Base-by-base conservation (phyloP, 345 rosid species). In the Punica granatum region DNA sequence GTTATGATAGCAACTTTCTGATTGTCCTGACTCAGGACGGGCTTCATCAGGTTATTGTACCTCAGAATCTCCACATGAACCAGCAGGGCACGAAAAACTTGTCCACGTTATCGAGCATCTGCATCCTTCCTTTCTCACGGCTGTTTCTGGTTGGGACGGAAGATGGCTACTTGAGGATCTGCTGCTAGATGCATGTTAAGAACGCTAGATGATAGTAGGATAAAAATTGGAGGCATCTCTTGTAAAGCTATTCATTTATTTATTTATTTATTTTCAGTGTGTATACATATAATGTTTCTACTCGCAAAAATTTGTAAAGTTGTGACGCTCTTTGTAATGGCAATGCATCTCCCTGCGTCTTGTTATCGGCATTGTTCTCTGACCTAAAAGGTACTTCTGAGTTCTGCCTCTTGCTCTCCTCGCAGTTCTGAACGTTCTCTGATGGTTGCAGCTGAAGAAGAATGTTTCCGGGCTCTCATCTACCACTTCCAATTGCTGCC, bases 81-180 rank as follows among this genome's bases (percentile, higher is more conserved):
- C 85, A 83, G 46, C 78, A 79, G 32, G 97, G 92, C 70, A 74
- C 77, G 6, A 83, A 83, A 65, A 83, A 84, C 56, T 12, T 80
- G 81, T 90, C 98, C 0, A 84, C 80, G 35, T 71, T 92, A 62
- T 85, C 98, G 2, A 85, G 91, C 66, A 88, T 92, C 69, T 77
- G 83, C 72, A 90, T 92, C 70, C 77, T 88, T 23, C 89, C 97
- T 31, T 84, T 80, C 70, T 92, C 97, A 0, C 75, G 92, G 59
- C 71, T 90, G 81, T 90, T 92, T 83, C 74, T 86, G 49, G 93
- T 90, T 51, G 97, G 98, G 77, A 85, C 89, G 25, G 95, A 90
- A 69, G 97, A 92, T 71, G 96, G 98, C 51, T 78, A 84, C 80
- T 66, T 92, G 44, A 78, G 92, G 79, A 84, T 87, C 51, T 92